phyloP scores from a whole-genome alignment of 441 rosid species.

The Populus hybrid region DNA sequence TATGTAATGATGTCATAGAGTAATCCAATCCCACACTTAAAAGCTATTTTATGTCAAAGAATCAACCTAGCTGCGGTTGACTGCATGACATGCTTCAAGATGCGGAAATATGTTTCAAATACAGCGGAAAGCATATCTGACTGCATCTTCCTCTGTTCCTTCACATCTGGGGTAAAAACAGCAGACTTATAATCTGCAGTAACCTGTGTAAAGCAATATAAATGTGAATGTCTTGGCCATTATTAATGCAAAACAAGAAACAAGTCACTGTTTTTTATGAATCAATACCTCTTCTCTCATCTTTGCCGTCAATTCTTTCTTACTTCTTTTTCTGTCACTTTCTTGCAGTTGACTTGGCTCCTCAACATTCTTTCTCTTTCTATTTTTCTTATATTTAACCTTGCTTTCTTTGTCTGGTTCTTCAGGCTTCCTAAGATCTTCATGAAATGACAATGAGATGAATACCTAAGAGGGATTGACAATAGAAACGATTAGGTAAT shows the following conservation, averaged over 20 bases:
- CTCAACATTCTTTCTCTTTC: conserved; percentile 50
- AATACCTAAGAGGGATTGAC: conserved; percentile 44
- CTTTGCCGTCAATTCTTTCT: conserved; percentile 60
- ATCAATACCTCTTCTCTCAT: conserved; percentile 71
- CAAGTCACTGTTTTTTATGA: neutral
- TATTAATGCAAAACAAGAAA: conserved; percentile 3
- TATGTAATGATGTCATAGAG: neutral
- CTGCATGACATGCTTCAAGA: conserved; percentile 70
- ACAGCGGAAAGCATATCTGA: conserved; percentile 77
- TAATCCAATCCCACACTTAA: neutral
- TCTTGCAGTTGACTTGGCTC: conserved; percentile 52
- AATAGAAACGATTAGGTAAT: conserved; percentile 1
- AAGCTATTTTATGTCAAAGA: conserved; percentile 7
- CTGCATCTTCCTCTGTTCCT: conserved; percentile 72
- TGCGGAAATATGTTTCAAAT: conserved; percentile 89
- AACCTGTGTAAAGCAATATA: conserved; percentile 51
- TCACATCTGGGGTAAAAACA: conserved; percentile 56
- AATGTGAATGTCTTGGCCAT: conserved; percentile 11
- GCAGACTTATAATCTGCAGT: conserved; percentile 77
- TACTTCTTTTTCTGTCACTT: conserved; percentile 66
- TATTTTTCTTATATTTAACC: conserved; percentile 48
- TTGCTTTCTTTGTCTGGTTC: conserved; percentile 35
- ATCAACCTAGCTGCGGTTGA: conserved; percentile 53
- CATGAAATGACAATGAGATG: conserved; percentile 69
- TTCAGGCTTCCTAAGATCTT: conserved; percentile 55